Conservation (phyloP, 768 basidiomycete genomes). For the Ramaria sp. region DNA sequence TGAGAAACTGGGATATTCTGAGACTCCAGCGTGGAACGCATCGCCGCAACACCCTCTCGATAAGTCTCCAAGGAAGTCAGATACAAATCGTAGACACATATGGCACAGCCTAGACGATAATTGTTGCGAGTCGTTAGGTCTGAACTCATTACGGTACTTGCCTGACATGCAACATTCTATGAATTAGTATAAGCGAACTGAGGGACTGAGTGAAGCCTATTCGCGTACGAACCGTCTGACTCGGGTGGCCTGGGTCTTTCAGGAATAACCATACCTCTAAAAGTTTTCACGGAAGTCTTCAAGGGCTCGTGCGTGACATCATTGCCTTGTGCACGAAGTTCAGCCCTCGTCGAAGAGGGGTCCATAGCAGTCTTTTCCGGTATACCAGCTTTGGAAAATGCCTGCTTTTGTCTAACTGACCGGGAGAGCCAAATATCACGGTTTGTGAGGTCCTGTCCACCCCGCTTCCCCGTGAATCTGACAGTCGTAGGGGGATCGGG, state of each 20-base stretch:
- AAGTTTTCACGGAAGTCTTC: conserved; percentile 14
- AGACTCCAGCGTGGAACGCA: conserved; percentile 40
- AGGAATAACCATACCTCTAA: conserved; percentile 50
- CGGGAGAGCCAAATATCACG: conserved; percentile 49
- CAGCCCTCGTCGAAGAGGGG: background rate
- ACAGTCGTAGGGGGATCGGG: background rate
- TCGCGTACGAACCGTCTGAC: conserved; percentile 45
- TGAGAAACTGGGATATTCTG: conserved; percentile 40
- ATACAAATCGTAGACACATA: conserved; percentile 88
- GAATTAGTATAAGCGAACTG: background rate
- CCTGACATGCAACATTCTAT: conserved; percentile 90
- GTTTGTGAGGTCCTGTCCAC: conserved; percentile 50
- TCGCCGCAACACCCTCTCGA: conserved; percentile 36
- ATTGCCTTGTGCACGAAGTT: background rate
- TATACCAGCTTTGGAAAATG: conserved; percentile 13
- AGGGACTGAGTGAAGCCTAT: background rate
- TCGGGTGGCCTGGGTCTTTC: conserved; percentile 50
- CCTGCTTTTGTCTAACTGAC: conserved; percentile 35
- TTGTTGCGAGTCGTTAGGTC: background rate
- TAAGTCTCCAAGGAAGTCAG: conserved; percentile 62
- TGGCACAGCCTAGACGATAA: conserved; percentile 42
- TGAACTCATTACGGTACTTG: background rate
- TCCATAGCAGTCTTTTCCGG: background rate
- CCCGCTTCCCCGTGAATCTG: conserved; percentile 19
- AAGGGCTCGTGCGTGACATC: background rate